A percentile compares a stretch with the other conserved stretches of the same genome.
Conservation (phyloP, 2,329 filamentous ascomycete species). For the Westerdykella sp. region DNA sequence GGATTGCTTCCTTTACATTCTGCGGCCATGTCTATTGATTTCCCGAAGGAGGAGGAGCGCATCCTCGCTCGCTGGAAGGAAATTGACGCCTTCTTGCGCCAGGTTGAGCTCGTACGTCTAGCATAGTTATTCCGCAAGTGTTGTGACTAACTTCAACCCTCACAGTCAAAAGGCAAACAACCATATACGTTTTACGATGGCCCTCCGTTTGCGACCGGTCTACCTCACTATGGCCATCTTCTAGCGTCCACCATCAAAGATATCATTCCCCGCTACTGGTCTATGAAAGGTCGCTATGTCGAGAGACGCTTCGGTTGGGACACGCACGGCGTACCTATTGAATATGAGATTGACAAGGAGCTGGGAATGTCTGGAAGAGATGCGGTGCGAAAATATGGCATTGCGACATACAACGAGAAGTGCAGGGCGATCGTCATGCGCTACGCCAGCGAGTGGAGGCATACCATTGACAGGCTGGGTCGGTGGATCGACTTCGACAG, state of each 20-base stretch:
- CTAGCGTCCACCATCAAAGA: conserved; percentile 92
- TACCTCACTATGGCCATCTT: conserved; percentile 68
- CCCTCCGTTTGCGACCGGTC: conserved; percentile 50
- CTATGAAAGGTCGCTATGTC: conserved; percentile 92
- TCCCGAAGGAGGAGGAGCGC: conserved; percentile 83
- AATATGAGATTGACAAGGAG: conserved; percentile 97
- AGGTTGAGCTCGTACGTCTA: conserved; percentile 61
- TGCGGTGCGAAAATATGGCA: conserved; percentile 77
- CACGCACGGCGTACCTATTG: conserved; percentile 87
- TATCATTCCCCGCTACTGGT: conserved; percentile 94
- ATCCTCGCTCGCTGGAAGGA: conserved; percentile 83
- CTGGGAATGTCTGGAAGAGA: conserved; percentile 81
- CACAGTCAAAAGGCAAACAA: conserved; percentile 63
- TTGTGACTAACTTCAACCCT: conserved; percentile 4
- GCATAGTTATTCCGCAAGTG: not conserved
- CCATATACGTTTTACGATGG: conserved; percentile 92
- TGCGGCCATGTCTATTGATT: conserved; percentile 72
- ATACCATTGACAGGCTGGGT: conserved; percentile 79
- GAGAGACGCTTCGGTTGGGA: conserved; percentile 94
- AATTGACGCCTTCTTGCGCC: conserved; percentile 82
- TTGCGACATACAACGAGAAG: conserved; percentile 85
- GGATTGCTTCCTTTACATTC: conserved; percentile 6
- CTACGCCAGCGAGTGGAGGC: conserved; percentile 78
- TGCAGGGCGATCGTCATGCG: conserved; percentile 92
- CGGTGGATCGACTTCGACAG: conserved; percentile 98